Percentiles rank a stretch among this genome's conserved stretches.
Evolutionary conservation across 2,329 filamentous ascomycete species (phyloP).

Genomic region (Cercospora beticola): DNA sequence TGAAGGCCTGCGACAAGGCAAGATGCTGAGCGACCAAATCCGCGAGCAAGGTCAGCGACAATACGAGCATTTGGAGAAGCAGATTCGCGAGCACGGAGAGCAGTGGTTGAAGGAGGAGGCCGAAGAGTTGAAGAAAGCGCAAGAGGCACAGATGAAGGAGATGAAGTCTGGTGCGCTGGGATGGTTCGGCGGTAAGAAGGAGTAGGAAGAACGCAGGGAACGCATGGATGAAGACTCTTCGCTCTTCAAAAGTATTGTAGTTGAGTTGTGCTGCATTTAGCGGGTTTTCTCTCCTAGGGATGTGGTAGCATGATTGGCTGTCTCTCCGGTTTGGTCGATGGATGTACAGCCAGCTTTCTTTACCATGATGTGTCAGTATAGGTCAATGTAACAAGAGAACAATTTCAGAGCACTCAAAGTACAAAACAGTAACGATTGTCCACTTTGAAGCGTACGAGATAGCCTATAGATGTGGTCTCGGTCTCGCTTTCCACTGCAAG

Average conservation of each 20-base stretch:
- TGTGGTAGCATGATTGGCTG: not conserved
- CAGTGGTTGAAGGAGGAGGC: constrained; percentile 96
- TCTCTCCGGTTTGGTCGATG: not conserved
- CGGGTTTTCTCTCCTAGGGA: not conserved
- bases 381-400: not conserved
- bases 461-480: not conserved
- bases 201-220: constrained; percentile 10
- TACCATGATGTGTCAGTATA: not conserved
- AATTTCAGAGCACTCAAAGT: not conserved
- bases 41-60: constrained; percentile 87
- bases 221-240: not conserved
- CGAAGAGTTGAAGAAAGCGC: constrained; percentile 79
- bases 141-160: constrained; percentile 86
- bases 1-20: constrained; percentile 83
- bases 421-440: not conserved
- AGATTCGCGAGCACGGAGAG: constrained; percentile 89
- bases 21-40: constrained; percentile 95
- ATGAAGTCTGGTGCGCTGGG: constrained; percentile 79
- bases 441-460: not conserved
- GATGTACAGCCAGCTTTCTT: not conserved
- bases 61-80: constrained; percentile 84
- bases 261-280: constrained; percentile 6
- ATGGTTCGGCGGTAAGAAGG: constrained; percentile 44
- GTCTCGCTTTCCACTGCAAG: not conserved
- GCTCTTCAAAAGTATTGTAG: not conserved